Base-by-base conservation (phyloP, 148 eudicot species). In the Spergularia bocconei region DNA sequence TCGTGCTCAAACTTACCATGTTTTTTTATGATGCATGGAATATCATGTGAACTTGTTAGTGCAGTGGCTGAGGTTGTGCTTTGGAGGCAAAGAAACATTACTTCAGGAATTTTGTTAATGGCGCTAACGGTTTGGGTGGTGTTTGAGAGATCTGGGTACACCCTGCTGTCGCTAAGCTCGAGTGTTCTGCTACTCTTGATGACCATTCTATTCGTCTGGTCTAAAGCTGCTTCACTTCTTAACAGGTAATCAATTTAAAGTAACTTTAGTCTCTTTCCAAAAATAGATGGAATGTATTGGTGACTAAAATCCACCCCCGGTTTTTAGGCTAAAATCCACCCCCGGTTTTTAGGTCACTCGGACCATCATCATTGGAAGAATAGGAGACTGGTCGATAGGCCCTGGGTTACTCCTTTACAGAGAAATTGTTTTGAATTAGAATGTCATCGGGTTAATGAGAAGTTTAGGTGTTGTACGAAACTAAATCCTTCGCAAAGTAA, bases 1-100 rank as follows among this genome's bases (percentile, higher is more conserved):
- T 29, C 36, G 36, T 29, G 36, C 36, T 29, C 36, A 29, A 29
- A 29, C 36, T 29, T 29, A 29, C 36, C 36, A 29, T 29, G 36
- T 29, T 29, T 29, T 29, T 56, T 6, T 11, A 38, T 23, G 3
- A 0, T 16, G 16, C 13, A 47, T 33, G 25, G 21, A 23, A 57
- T 57, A 14, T 14, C 76, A 29, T 29, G 36, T 29, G 36, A 29
- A 29, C 36, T 29, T 78, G 23, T 20, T 5, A 9, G 20, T 64
- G 79, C 92, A 93, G 98, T 86, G 81, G 98, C 97, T 77, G 97
- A 93, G 90, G 90, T 90, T 83, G 77, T 88, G 70, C 82, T 93
- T 15, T 93, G 98, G 98, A 91, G 93, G 84, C 80, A 77, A 63
- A 85, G 71, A 71, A 84, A 84, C 71, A 39, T 85, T 0, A 88